Evolutionary conservation across 371 early-diverging fungal genomes (phyloP).

Genomic region (Umbelopsis sp.): DNA sequence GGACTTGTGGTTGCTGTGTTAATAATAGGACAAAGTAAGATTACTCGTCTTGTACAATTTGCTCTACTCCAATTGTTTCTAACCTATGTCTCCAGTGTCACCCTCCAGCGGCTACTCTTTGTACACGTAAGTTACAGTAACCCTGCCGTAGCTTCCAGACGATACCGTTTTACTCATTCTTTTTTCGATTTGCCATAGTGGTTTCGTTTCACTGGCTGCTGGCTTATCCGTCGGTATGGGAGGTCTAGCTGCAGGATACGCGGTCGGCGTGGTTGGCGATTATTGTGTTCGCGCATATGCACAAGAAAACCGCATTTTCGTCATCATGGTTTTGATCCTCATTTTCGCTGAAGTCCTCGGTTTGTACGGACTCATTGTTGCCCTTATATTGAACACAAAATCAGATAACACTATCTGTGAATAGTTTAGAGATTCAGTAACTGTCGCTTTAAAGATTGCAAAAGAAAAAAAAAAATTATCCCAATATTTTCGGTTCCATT

Average conservation of each 20-base stretch:
- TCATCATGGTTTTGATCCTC: slow-evolving; percentile 75
- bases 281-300: slow-evolving; percentile 20
- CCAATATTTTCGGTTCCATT: too few relatives aligned
- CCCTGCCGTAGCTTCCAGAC: background rate
- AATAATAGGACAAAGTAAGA: slow-evolving; percentile 75
- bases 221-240: slow-evolving; percentile 93
- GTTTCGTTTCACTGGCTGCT: slow-evolving; percentile 92
- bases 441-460: too few relatives aligned
- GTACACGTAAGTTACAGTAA: background rate
- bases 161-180: background rate
- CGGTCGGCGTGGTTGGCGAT: slow-evolving; percentile 97
- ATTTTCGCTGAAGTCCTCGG: slow-evolving; percentile 99
- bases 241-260: slow-evolving; percentile 95
- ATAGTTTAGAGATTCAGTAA: background rate
- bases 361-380: slow-evolving; percentile 93
- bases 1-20: slow-evolving; percentile 88
- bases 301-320: slow-evolving; percentile 21
- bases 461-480: too few relatives aligned
- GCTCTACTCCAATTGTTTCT: too few relatives aligned
- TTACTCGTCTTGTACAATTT: slow-evolving; percentile 2
- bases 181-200: slow-evolving; percentile 39
- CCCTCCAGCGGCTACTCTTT: slow-evolving; percentile 7
- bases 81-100: background rate
- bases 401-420: slow-evolving; percentile 29
- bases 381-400: slow-evolving; percentile 95